phyloP scores from a whole-genome alignment of 169 alveolate genomes.

The Cryptosporidium viatorum region DNA sequence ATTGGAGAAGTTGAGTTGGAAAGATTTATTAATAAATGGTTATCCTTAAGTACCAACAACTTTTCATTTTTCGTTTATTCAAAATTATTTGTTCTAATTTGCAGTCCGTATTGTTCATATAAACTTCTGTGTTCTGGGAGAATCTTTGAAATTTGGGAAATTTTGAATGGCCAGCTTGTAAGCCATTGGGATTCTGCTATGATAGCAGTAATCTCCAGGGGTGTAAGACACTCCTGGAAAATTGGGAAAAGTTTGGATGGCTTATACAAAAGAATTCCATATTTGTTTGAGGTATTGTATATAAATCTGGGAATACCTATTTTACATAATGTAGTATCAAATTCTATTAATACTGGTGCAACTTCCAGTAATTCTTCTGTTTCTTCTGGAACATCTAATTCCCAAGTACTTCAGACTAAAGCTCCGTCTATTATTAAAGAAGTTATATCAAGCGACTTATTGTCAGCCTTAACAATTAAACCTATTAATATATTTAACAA shows the following conservation, averaged over 20 bases:
- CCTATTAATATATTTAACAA: slow-evolving; percentile 36
- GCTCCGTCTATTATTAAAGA: slow-evolving; percentile 48
- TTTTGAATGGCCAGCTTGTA: slow-evolving; percentile 30
- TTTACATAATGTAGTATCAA: slow-evolving; percentile 35
- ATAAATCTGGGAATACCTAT: slow-evolving; percentile 51
- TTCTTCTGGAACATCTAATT: slow-evolving; percentile 31
- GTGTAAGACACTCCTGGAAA: slow-evolving; percentile 63
- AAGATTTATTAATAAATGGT: slow-evolving; percentile 17
- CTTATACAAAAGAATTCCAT: slow-evolving; percentile 10
- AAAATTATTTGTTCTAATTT: slow-evolving; percentile 15
- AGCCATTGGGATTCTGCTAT: slow-evolving; percentile 57
- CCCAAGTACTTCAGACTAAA: slow-evolving; percentile 15
- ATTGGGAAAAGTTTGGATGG: background rate
- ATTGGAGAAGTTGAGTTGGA: slow-evolving; percentile 23
- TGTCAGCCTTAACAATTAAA: slow-evolving; percentile 16
- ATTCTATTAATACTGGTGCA: slow-evolving; percentile 55
- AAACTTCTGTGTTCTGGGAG: slow-evolving; percentile 28
- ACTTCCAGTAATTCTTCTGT: slow-evolving; percentile 54
- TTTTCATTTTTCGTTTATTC: slow-evolving; percentile 52
- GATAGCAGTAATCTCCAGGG: slow-evolving; percentile 58
- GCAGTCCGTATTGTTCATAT: slow-evolving; percentile 24
- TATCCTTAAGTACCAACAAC: slow-evolving; percentile 17
- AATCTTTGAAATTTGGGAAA: slow-evolving; percentile 60
- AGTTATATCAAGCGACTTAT: slow-evolving; percentile 24
- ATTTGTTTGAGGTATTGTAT: slow-evolving; percentile 42